Conservation (phyloP, 257 asterid genomes). For the Paraleonurus japonicus region DNA sequence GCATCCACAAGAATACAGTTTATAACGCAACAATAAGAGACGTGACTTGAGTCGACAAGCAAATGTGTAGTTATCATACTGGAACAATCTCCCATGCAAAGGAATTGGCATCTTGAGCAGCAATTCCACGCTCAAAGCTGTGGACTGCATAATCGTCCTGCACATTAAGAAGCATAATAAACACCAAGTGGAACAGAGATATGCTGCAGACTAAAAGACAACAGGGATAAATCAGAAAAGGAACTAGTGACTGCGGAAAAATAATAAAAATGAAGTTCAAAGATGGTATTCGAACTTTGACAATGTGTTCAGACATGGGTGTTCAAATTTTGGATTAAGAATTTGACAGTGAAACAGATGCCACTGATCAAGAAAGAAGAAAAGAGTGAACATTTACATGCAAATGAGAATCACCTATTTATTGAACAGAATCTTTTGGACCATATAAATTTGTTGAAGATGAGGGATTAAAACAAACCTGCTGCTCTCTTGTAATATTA, state of each 20-base stretch:
- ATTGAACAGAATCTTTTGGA: background rate
- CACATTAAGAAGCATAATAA: slow-evolving; percentile 19
- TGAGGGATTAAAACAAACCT: slow-evolving; percentile 50
- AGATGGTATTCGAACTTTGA: background rate
- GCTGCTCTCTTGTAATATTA: slow-evolving; percentile 79
- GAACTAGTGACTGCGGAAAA: background rate
- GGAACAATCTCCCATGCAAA: slow-evolving; percentile 95
- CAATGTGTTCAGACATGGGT: background rate
- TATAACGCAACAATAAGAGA: slow-evolving; percentile 14
- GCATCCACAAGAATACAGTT: slow-evolving; percentile 33
- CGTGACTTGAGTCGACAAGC: slow-evolving; percentile 12
- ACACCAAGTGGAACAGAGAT: slow-evolving; percentile 9
- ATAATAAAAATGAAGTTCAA: background rate
- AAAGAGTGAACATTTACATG: background rate
- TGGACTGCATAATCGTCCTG: slow-evolving; percentile 91
- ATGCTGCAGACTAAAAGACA: background rate
- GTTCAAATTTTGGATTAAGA: background rate
- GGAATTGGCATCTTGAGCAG: slow-evolving; percentile 84
- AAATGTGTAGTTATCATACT: slow-evolving; percentile 42
- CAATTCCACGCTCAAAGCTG: slow-evolving; percentile 96
- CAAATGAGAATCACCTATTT: background rate
- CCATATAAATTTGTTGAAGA: slow-evolving; percentile 4
- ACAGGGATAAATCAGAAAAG: slow-evolving; percentile 1
- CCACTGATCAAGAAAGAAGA: background rate
- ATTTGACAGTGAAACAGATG: background rate